These are phyloP conservation scores for Ustilago vetiveriae DNA, from an alignment of 1,284 basidiomycete genomes.

Conservation along the genomic window DNA sequence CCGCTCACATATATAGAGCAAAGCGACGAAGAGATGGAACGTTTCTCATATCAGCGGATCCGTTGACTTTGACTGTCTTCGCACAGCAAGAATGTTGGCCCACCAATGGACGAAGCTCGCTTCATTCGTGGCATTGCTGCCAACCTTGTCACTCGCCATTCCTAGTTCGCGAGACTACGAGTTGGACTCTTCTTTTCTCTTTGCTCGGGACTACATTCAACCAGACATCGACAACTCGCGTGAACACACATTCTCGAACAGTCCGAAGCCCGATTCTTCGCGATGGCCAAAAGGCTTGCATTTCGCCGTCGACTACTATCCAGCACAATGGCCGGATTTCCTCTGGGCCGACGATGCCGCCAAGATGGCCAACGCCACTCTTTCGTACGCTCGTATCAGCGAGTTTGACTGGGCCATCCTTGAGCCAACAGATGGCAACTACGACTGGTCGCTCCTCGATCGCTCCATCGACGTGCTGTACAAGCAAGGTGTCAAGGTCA, in stretches of 20 bases:
- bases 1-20: no score
- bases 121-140: slow-evolving; percentile 17
- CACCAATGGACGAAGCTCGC: slow-evolving; percentile 23
- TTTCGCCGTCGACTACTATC: slow-evolving; percentile 56
- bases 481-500: slow-evolving; percentile 46
- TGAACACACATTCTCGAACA: slow-evolving; percentile 11
- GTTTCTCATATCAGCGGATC: no score
- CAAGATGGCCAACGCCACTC: slow-evolving; percentile 39
- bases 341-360: slow-evolving; percentile 40
- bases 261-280: slow-evolving; percentile 8
- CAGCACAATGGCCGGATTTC: slow-evolving; percentile 44
- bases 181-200: slow-evolving; percentile 88
- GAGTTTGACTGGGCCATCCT: slow-evolving; percentile 55
- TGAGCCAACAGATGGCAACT: slow-evolving; percentile 46
- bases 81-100: slow-evolving; percentile 17
- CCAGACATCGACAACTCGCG: slow-evolving; percentile 69
- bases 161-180: slow-evolving; percentile 26
- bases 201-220: slow-evolving; percentile 96
- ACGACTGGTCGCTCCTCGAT: slow-evolving; percentile 43
- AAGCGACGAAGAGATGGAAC: no score
- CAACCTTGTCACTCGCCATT: slow-evolving; percentile 14
- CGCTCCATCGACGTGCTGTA: slow-evolving; percentile 32
- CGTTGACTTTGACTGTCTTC: no score
- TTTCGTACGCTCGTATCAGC: slow-evolving; percentile 46
- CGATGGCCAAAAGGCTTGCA: slow-evolving; percentile 38